Evolutionary conservation across 2,329 filamentous ascomycete genomes (phyloP), one percentile per base, ranked within the genome.

Genomic region (Pseudocercospora fuligena): DNA sequence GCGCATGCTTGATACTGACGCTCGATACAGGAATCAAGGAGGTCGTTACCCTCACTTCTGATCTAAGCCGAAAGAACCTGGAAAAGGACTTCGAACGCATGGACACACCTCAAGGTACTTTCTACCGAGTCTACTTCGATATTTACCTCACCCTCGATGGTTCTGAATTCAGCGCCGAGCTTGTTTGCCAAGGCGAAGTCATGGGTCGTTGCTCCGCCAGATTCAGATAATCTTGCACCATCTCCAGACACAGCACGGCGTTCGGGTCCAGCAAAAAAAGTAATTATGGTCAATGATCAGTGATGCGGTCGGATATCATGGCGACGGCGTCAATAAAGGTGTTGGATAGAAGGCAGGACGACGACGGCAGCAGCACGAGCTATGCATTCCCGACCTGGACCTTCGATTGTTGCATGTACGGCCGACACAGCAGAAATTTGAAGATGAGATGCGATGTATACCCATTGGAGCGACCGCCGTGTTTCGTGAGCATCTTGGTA

Each of bases 1-100:
- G 25, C 57, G 25, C 59, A 19, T 29, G 27, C 1, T 7, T 12
- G 23, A 49, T 65, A 71, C 78, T 79, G 78, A 77, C 72, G 57
- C 59, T 16, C 64, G 43, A 29, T 68, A 70, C 73, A 97, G 94
- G 94, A 73, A 98, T 98, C 87, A 98, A 98, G 87, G 95, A 98
- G 82, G 93, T 98, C 65, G 95, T 98, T 71, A 99, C 95, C 1
- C 89, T 99, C 60, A 98, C 95, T 1, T 98, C 94, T 1, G 95
- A 99, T 78, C 86, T 99, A 65, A 97, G 94, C 58, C 91, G 94
- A 74, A 99, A 98, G 86, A 98, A 98, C 79, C 89, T 99, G 12
- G 95, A 99, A 81, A 98, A 97, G 82, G 95, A 99, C 80, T 99
- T 99, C 76, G 95, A 99, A 82, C 90, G 95, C 78, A 98, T 98